Evolutionary conservation across 2,329 filamentous ascomycete genomes (phyloP).

Genomic region (Amauroascus verrucosus): DNA sequence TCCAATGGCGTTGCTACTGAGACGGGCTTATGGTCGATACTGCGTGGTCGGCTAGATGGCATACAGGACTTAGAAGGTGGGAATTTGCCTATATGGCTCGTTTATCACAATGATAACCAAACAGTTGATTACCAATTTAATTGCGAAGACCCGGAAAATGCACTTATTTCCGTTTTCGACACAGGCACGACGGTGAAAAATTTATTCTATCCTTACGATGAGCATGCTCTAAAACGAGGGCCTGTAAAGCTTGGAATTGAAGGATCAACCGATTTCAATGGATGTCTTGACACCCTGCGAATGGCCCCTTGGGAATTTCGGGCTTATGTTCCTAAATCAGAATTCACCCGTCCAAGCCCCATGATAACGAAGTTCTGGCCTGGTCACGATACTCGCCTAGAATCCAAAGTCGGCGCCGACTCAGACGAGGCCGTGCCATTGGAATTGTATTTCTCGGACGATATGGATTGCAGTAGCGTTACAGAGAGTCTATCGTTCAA

Average conservation of each 20-base stretch:
- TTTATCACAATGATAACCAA: constrained; percentile 39
- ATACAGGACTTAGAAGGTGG: constrained; percentile 43
- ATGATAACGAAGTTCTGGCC: constrained; percentile 52
- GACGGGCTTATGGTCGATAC: constrained; percentile 51
- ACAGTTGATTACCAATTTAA: constrained; percentile 48
- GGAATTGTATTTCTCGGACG: constrained; percentile 48
- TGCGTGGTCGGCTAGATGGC: constrained; percentile 42
- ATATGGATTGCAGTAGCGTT: constrained; percentile 52
- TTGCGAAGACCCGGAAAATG: constrained; percentile 41
- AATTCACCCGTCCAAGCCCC: constrained; percentile 44
- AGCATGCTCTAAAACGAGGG: constrained; percentile 42
- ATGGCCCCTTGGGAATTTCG: constrained; percentile 50
- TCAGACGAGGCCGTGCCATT: constrained; percentile 41
- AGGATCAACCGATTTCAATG: constrained; percentile 41
- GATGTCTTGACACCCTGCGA: constrained; percentile 46
- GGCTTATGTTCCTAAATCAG: constrained; percentile 47
- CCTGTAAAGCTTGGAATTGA: constrained; percentile 40
- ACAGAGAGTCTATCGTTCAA: constrained; percentile 42
- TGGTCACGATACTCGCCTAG: constrained; percentile 50
- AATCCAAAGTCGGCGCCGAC: constrained; percentile 38
- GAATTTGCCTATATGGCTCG: constrained; percentile 39
- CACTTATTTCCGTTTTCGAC: constrained; percentile 49
- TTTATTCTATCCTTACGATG: constrained; percentile 52
- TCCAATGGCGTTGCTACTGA: constrained; percentile 46
- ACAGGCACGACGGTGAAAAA: constrained; percentile 49